A percentile compares a stretch with the other conserved stretches of the same genome.
Conservation (phyloP, 345 rosid genomes). For the Linum tenue region DNA sequence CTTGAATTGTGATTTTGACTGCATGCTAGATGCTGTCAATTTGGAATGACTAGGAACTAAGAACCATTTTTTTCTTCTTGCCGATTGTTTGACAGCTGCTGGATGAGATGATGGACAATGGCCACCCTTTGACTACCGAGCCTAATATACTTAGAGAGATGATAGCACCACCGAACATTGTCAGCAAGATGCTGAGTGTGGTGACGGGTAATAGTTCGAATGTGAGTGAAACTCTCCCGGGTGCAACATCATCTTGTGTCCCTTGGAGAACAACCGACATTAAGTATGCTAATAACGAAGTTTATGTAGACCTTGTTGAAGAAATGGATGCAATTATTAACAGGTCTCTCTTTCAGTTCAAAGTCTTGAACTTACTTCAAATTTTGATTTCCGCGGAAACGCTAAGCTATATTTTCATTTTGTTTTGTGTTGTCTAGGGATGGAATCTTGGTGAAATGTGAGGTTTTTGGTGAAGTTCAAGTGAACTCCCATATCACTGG, state of each 20-base stretch:
- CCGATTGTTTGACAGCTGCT: slow-evolving; percentile 48
- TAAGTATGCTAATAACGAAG: slow-evolving; percentile 82
- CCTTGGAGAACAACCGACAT: slow-evolving; percentile 86
- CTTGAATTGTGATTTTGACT: background rate
- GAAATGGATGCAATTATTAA: slow-evolving; percentile 87
- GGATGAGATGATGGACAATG: slow-evolving; percentile 99
- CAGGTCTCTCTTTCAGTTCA: slow-evolving; percentile 34
- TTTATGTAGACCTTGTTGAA: slow-evolving; percentile 84
- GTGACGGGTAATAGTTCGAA: slow-evolving; percentile 88
- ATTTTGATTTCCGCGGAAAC: background rate
- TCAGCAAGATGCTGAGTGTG: slow-evolving; percentile 84
- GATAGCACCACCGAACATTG: slow-evolving; percentile 90
- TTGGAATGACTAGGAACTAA: slow-evolving; percentile 15
- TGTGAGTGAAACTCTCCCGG: slow-evolving; percentile 74
- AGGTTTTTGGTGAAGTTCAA: slow-evolving; percentile 76
- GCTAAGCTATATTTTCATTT: slow-evolving; percentile 10
- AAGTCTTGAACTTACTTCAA: background rate
- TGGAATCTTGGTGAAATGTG: slow-evolving; percentile 51
- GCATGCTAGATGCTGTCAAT: background rate
- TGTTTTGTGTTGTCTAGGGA: slow-evolving; percentile 37
- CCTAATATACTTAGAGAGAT: slow-evolving; percentile 82
- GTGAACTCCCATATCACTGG: slow-evolving; percentile 87
- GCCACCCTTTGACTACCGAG: slow-evolving; percentile 95
- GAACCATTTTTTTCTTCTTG: too few species aligned
- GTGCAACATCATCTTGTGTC: slow-evolving; percentile 76